These are phyloP conservation scores for Leccinum rimulosum DNA, from an alignment of 768 basidiomycete genomes.

Conservation along the genomic window DNA sequence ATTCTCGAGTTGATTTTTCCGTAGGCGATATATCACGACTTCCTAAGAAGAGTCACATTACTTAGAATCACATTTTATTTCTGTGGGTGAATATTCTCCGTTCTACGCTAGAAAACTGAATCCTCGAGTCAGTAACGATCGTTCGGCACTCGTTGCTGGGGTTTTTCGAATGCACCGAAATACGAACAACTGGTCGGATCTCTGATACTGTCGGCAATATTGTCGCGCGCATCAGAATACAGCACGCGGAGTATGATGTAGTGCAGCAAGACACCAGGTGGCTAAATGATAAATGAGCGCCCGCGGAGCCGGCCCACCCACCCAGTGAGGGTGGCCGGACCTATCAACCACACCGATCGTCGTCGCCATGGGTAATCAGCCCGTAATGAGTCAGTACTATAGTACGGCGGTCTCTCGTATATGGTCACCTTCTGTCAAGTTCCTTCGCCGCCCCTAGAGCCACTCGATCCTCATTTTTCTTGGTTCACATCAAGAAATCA, in stretches of 20 bases:
- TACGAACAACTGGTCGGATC: no score
- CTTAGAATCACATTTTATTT: no score
- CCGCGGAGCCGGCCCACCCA: neutral
- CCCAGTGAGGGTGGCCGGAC: neutral
- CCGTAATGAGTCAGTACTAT: conserved; percentile 6
- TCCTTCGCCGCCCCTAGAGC: conserved; percentile 30
- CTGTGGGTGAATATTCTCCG: no score
- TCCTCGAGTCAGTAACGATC: no score
- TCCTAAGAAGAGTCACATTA: no score
- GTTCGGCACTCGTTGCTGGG: no score
- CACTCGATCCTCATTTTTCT: conserved; percentile 36
- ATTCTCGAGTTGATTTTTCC: no score
- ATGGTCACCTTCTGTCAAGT: conserved; percentile 19
- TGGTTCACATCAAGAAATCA: conserved; percentile 32
- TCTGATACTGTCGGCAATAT: no score
- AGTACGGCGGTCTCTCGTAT: conserved; percentile 17
- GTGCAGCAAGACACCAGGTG: conserved; percentile 12
- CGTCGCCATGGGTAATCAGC: conserved; percentile 2
- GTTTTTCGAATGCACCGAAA: no score
- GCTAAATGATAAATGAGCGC: conserved; percentile 9
- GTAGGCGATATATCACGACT: no score
- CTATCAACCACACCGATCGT: conserved; percentile 1
- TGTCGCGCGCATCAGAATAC: conserved; percentile 7
- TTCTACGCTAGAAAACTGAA: no score
- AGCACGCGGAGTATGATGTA: conserved; percentile 7